These are phyloP conservation scores for Gossypium raimondii DNA, from an alignment of 345 rosid species.

Conservation along the genomic window DNA sequence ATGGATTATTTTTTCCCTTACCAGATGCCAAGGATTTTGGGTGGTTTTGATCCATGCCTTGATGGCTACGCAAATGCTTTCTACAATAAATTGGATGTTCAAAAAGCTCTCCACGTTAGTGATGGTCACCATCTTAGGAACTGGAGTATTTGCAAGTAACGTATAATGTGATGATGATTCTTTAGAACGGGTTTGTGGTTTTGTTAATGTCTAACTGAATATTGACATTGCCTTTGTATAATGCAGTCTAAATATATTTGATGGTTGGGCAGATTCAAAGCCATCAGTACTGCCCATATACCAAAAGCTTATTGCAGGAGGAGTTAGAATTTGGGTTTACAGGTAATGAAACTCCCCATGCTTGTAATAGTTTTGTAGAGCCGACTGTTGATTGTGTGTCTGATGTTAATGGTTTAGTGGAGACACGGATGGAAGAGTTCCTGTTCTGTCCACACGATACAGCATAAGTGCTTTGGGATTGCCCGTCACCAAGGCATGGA, in stretches of 20 bases:
- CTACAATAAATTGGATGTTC: slow-evolving; percentile 78
- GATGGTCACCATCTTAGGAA: slow-evolving; percentile 55
- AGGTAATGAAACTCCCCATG: slow-evolving; percentile 38
- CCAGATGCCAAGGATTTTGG: slow-evolving; percentile 72
- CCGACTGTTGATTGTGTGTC: background rate
- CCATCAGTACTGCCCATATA: slow-evolving; percentile 81
- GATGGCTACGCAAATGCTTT: slow-evolving; percentile 62
- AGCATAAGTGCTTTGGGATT: slow-evolving; percentile 56
- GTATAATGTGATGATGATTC: background rate
- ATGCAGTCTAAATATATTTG: slow-evolving; percentile 50
- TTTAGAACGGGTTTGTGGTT: background rate
- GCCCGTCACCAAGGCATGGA: slow-evolving; percentile 61
- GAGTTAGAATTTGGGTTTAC: slow-evolving; percentile 84
- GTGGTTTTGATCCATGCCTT: slow-evolving; percentile 85
- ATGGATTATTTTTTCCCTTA: background rate
- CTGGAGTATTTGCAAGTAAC: slow-evolving; percentile 96
- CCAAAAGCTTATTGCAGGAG: slow-evolving; percentile 70
- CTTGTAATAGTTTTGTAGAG: background rate
- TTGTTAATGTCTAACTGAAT: background rate
- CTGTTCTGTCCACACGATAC: slow-evolving; percentile 83
- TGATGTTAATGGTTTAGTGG: slow-evolving; percentile 45
- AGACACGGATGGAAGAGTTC: slow-evolving; percentile 95
- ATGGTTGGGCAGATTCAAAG: slow-evolving; percentile 51
- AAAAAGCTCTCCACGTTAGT: slow-evolving; percentile 77
- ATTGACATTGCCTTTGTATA: background rate